phyloP scores from a whole-genome alignment of 2,329 filamentous ascomycete species.

The Coniochaeta sp. region DNA sequence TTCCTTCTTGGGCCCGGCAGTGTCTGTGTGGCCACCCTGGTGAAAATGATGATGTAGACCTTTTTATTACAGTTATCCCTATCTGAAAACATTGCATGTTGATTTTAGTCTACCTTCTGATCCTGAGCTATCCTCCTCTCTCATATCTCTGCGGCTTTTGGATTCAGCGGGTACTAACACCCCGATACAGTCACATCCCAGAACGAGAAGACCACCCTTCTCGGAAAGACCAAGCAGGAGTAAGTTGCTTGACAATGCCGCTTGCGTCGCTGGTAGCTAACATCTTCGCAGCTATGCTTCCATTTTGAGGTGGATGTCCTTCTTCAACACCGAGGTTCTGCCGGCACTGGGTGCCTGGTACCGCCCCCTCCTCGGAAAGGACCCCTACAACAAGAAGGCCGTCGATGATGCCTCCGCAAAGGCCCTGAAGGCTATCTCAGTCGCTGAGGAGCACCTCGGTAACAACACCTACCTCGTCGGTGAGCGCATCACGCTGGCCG shows the following conservation, averaged over 20 bases:
- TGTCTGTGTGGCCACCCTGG: constrained; percentile 7
- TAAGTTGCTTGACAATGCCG: constrained; percentile 31
- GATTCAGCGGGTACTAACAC: constrained; percentile 12
- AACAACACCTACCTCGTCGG: constrained; percentile 96
- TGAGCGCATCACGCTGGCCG: constrained; percentile 94
- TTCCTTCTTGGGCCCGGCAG: neutral
- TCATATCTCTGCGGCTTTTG: constrained; percentile 16
- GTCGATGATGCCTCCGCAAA: constrained; percentile 73
- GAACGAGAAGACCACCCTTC: constrained; percentile 99
- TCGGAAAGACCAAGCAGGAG: constrained; percentile 99
- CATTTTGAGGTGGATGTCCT: constrained; percentile 98
- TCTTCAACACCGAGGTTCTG: constrained; percentile 84
- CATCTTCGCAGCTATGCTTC: constrained; percentile 63
- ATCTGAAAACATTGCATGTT: constrained; percentile 80
- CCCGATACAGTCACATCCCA: constrained; percentile 76
- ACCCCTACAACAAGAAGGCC: constrained; percentile 95
- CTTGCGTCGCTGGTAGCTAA: constrained; percentile 14
- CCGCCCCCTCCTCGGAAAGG: constrained; percentile 73
- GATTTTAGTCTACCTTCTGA: constrained; percentile 87
- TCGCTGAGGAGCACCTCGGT: constrained; percentile 80
- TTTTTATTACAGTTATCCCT: constrained; percentile 95
- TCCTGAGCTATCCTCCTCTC: constrained; percentile 19
- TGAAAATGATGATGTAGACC: constrained; percentile 65
- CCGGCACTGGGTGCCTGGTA: constrained; percentile 70
- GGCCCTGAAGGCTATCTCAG: constrained; percentile 58